phyloP scores from a whole-genome alignment of 2,329 filamentous ascomycete genomes.

The Colletotrichum magnum region DNA sequence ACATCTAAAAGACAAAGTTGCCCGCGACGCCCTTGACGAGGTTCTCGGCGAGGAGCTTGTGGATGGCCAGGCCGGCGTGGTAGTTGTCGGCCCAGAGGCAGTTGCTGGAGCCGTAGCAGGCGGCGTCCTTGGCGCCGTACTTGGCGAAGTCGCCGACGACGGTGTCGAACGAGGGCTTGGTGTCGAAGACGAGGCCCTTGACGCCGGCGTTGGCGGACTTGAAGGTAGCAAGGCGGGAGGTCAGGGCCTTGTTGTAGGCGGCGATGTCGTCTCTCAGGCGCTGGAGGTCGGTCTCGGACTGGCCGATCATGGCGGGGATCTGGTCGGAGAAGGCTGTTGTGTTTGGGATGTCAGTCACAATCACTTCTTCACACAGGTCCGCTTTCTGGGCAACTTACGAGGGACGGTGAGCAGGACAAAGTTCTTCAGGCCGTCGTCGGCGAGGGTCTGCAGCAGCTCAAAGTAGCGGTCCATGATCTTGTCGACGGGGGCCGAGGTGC shows the following conservation, averaged over 20 bases:
- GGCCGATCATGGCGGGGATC: conserved; percentile 51
- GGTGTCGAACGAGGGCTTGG: conserved; percentile 55
- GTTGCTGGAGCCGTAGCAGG: conserved; percentile 56
- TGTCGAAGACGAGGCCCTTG: conserved; percentile 55
- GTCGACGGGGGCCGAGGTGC: conserved; percentile 46
- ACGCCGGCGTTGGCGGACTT: conserved; percentile 50
- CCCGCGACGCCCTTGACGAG: conserved; percentile 46
- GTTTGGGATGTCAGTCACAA: neutral
- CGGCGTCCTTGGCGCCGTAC: conserved; percentile 46
- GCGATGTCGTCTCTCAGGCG: conserved; percentile 47
- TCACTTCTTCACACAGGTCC: fast-evolving
- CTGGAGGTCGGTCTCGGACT: conserved; percentile 38
- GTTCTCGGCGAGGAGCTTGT: conserved; percentile 54
- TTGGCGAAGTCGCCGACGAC: conserved; percentile 52
- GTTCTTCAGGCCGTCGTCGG: conserved; percentile 59
- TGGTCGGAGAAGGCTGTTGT: conserved; percentile 50
- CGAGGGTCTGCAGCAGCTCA: conserved; percentile 57
- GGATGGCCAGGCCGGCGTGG: conserved; percentile 58
- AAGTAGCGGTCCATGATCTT: conserved; percentile 61
- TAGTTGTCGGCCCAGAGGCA: conserved; percentile 63
- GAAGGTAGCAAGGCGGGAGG: conserved; percentile 49
- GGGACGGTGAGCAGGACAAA: conserved; percentile 65
- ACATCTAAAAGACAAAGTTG: conserved; percentile 31
- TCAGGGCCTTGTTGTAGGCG: conserved; percentile 55
- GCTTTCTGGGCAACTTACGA: conserved; percentile 44